phyloP scores from a whole-genome alignment of 805 yeast species.

The Pichia eremophila region DNA sequence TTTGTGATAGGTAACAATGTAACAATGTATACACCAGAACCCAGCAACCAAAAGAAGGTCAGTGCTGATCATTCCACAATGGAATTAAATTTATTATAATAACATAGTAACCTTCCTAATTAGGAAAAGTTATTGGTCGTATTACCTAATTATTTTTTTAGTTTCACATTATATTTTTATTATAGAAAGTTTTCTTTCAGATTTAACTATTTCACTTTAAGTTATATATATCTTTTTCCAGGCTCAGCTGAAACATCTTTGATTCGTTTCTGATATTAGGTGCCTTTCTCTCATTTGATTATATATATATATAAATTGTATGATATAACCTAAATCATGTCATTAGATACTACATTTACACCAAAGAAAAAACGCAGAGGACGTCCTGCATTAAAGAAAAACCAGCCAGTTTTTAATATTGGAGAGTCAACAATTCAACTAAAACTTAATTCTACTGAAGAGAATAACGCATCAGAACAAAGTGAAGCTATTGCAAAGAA shows the following conservation, averaged over 20 bases:
- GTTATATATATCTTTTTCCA: not conserved
- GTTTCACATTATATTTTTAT: not conserved
- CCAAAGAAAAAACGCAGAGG: constrained; percentile 20
- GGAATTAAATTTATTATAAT: no score
- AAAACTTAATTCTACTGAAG: constrained; percentile 11
- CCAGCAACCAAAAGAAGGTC: no score
- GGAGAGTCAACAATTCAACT: constrained; percentile 22
- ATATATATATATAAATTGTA: no score
- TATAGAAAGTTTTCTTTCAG: not conserved
- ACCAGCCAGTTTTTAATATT: constrained; percentile 9
- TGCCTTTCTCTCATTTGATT: no score
- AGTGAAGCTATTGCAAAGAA: constrained; percentile 23
- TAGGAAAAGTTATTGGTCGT: not conserved
- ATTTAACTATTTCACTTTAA: no score
- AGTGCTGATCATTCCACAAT: no score
- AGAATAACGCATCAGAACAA: constrained; percentile 17
- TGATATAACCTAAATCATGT: no score
- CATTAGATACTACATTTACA: not conserved
- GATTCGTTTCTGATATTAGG: no score
- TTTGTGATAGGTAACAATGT: not conserved
- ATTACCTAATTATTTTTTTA: not conserved
- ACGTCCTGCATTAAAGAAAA: constrained; percentile 21
- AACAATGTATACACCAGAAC: no score
- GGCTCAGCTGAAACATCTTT: not conserved
- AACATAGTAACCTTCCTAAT: no score